Percentiles rank a stretch among this genome's conserved stretches.
Conservation (phyloP, 2,329 filamentous ascomycete species). For the Penicillium sumatraense region DNA sequence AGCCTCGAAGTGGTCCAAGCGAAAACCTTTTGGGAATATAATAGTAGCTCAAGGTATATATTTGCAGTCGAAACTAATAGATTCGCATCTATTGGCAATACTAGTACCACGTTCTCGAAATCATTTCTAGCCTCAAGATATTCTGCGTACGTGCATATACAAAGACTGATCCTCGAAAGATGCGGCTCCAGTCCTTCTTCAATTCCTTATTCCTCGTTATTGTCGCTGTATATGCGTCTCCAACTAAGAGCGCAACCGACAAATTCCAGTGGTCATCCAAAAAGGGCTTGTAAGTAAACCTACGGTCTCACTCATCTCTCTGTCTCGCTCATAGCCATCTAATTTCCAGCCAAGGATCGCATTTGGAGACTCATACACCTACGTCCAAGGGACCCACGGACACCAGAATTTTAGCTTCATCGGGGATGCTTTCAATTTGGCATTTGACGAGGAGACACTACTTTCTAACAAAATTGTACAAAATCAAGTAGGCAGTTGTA, state of each 20-base stretch:
- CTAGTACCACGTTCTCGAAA: too few species aligned
- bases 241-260: slow-evolving; percentile 5
- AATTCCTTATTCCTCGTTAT: background rate
- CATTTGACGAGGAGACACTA: slow-evolving; percentile 50
- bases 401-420: slow-evolving; percentile 59
- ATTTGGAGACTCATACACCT: slow-evolving; percentile 47
- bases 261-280: slow-evolving; percentile 24
- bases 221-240: slow-evolving; percentile 4
- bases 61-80: too few species aligned
- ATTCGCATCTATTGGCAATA: too few species aligned
- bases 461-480: slow-evolving; percentile 57
- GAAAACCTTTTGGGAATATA: too few species aligned
- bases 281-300: slow-evolving; percentile 15
- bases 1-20: too few species aligned
- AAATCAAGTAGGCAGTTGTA: slow-evolving; percentile 39
- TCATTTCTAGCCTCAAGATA: too few species aligned
- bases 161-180: too few species aligned
- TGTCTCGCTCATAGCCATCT: background rate
- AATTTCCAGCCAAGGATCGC: slow-evolving; percentile 25
- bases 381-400: slow-evolving; percentile 58
- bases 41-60: too few species aligned
- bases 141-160: too few species aligned
- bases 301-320: too few species aligned
- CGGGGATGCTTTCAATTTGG: slow-evolving; percentile 55
- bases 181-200: background rate